A percentile compares a stretch with the other conserved stretches of the same genome.
Conservation (phyloP, 2,329 filamentous ascomycete species). For the Hymenoscyphus repandus region DNA sequence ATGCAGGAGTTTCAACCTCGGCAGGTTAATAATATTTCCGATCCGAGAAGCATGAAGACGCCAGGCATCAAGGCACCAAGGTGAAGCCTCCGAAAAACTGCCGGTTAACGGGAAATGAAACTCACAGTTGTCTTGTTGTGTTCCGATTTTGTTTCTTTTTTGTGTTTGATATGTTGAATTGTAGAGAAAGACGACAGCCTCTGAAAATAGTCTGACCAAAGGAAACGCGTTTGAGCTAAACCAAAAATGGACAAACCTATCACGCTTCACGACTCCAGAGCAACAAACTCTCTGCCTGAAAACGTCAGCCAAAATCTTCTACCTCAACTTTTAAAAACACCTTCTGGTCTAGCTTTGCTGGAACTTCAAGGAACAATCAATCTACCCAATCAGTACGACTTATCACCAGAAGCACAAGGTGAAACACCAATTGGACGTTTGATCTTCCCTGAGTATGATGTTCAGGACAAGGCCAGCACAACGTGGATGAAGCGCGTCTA, state of each 20-base stretch:
- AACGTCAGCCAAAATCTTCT: conserved; percentile 47
- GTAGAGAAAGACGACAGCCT: no score
- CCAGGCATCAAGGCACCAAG: no score
- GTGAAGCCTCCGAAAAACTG: no score
- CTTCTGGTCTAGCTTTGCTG: conserved; percentile 80
- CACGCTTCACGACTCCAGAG: background rate
- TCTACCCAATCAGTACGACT: conserved; percentile 49
- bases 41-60: no score
- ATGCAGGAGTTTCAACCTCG: no score
- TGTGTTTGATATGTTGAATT: no score
- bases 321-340: conserved; percentile 80
- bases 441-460: conserved; percentile 70
- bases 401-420: conserved; percentile 12
- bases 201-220: background rate
- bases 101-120: no score
- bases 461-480: conserved; percentile 48
- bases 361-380: conserved; percentile 93
- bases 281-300: background rate
- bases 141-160: background rate
- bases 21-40: no score
- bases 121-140: background rate
- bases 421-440: conserved; percentile 63
- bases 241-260: conserved; percentile 1
- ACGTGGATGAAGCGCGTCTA: conserved; percentile 89
- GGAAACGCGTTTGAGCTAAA: background rate